Conservation (phyloP, 2,329 filamentous ascomycete genomes). For the Aspergillus sp. region DNA sequence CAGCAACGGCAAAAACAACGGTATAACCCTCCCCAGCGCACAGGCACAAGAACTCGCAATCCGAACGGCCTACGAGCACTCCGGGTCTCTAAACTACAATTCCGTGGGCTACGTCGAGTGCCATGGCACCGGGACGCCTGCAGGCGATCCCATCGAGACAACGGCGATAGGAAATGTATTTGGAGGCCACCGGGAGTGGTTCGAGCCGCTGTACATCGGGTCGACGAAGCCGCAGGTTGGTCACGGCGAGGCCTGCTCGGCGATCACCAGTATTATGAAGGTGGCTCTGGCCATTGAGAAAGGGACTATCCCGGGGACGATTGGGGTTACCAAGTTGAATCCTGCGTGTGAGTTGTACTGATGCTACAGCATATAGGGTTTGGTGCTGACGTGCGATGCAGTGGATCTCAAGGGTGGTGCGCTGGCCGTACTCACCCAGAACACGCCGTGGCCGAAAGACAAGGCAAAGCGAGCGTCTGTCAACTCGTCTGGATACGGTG, state of each 20-base stretch:
- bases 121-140: constrained; percentile 12
- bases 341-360: too few relatives aligned
- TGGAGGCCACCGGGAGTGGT: background rate
- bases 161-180: background rate
- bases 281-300: background rate
- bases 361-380: too few relatives aligned
- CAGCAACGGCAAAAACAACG: background rate
- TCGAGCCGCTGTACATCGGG: constrained; percentile 26
- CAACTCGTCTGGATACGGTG: constrained; percentile 47
- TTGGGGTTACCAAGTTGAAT: background rate
- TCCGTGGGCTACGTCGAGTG: constrained; percentile 1
- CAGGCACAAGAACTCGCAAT: background rate
- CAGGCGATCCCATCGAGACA: constrained; percentile 8
- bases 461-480: constrained; percentile 21
- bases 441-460: too few relatives aligned
- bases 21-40: constrained; percentile 1
- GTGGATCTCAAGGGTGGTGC: constrained; percentile 10
- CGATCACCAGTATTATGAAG: constrained; percentile 35
- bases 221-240: constrained; percentile 34
- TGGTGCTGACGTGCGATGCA: too few relatives aligned
- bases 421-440: constrained; percentile 28
- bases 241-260: constrained; percentile 35
- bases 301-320: background rate
- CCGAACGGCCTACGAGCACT: background rate
- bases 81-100: background rate